Base-by-base conservation (phyloP, 306 rosid species). In the Cucurbita pepo region DNA sequence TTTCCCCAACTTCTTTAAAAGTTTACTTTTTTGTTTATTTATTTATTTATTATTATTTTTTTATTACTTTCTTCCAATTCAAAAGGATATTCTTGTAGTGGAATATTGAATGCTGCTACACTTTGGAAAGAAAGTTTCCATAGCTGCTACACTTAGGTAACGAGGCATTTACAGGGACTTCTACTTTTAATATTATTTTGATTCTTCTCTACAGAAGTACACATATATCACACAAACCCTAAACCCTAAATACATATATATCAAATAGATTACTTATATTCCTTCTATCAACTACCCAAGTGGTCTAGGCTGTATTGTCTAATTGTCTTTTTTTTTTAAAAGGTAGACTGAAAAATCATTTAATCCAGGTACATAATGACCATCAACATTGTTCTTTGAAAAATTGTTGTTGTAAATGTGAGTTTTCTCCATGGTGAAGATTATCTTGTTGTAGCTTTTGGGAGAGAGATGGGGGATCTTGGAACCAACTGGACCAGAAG, bases 401-500 rank as follows among this genome's bases (percentile, higher is more conserved):
- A 79, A 54, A 55, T 57, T 48, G 73, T 77, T 69, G 59, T 44
- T 59, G 61, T 55, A 34, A 18, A 9, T 57, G 54, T 54, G 71
- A 58, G 56, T 75, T 82, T 57, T 65, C 77, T 37, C 9, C 65
- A 50, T 37, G 25, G 10, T 45, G 57, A 10, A 10, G 19, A 62
- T 22, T 21, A 54, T 40, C 56, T 19, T 73, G 78, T 21, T 52
- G 50, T 62, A 57, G 85, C 55, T 65, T 52, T 61, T 63, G 16
- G 54, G 83, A 73, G 15, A 71, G 25, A 30, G 96, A 75, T 36
- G 86, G 82, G 66, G 55, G 79, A 45, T 73, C 75, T 16, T 87
- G 79, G 69, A 81, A 93, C 89, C 94, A 89, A 45, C 48, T 78
- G 0, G 96, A 87, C 90, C 96, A 93, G 69, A 86, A 90, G 53